phyloP scores from a whole-genome alignment of 768 basidiomycete genomes.

The Boletus reticuloceps region DNA sequence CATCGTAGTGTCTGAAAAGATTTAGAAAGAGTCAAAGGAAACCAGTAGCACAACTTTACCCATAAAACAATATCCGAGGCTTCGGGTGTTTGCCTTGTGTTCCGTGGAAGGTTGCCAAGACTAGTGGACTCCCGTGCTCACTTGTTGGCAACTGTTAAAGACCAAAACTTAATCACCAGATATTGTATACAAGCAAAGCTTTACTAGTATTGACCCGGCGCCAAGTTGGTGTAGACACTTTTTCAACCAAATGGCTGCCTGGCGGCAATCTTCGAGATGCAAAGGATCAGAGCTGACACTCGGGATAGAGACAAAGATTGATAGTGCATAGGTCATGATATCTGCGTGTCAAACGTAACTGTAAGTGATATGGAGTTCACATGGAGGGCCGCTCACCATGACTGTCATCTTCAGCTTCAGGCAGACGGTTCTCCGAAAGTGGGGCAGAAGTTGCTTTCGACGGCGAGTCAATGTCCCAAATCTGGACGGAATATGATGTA shows the following conservation, averaged over 20 bases:
- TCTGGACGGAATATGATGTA: constrained; percentile 29
- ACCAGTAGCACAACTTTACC: constrained; percentile 40
- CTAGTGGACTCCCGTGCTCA: constrained; percentile 80
- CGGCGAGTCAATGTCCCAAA: constrained; percentile 51
- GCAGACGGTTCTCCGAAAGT: not conserved
- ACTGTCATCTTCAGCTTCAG: constrained; percentile 15
- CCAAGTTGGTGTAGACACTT: constrained; percentile 88
- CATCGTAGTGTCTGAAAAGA: constrained; percentile 82
- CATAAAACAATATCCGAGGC: constrained; percentile 87
- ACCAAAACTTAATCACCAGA: not conserved
- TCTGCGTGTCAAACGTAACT: constrained; percentile 42
- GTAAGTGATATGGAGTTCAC: not conserved
- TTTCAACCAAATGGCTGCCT: constrained; percentile 90
- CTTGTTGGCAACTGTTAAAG: constrained; percentile 65
- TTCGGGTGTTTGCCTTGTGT: constrained; percentile 54
- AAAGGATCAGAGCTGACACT: constrained; percentile 72
- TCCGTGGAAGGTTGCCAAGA: constrained; percentile 84
- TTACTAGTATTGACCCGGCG: constrained; percentile 72
- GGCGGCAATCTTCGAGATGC: constrained; percentile 85
- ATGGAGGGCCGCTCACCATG: constrained; percentile 14
- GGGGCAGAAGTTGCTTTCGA: not conserved
- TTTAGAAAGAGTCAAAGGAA: not conserved
- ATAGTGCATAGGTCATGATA: constrained; percentile 73
- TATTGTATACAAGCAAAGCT: constrained; percentile 13
- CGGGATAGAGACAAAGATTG: constrained; percentile 83